A percentile compares a stretch with the other conserved stretches of the same genome.
Conservation (phyloP, 176 grass and related monocot species). For the Themeda triandra region DNA sequence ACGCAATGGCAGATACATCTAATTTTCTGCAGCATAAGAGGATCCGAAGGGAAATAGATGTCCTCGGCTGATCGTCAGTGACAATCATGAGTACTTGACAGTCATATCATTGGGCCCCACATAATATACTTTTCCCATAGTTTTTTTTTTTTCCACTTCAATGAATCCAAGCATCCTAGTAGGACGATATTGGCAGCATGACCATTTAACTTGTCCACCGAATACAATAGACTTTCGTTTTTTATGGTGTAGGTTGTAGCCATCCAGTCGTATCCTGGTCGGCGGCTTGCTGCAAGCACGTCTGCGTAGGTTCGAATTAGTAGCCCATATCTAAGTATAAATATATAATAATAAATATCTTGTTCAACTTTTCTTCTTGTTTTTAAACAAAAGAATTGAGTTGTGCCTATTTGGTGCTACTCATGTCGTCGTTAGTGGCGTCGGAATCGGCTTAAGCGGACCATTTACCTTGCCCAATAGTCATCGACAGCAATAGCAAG, state of each 20-base stretch:
- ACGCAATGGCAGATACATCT: not conserved
- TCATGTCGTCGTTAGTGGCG: not conserved
- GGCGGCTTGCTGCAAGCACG: not conserved
- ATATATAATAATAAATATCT: not conserved
- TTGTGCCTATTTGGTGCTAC: not conserved
- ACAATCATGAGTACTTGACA: not conserved
- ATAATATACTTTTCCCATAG: not conserved
- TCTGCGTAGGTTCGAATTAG: slow-evolving; percentile 5
- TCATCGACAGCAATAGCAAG: too few species aligned
- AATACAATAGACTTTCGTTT: not conserved
- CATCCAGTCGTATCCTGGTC: not conserved
- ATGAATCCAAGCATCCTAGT: not conserved
- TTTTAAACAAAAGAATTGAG: not conserved
- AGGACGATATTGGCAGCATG: not conserved
- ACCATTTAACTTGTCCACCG: too few species aligned
- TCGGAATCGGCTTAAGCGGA: not conserved
- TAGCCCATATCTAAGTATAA: not conserved
- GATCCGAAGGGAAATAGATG: not conserved
- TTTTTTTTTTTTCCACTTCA: not conserved
- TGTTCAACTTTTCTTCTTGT: not conserved
- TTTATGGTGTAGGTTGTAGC: too few species aligned
- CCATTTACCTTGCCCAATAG: not conserved
- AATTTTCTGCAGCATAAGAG: not conserved
- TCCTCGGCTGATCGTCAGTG: not conserved
- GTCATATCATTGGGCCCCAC: not conserved